Evolutionary conservation across 495 filamentous ascomycete genomes (phyloP), one percentile per base, ranked within the genome.

Genomic region (Penicillium taxi): DNA sequence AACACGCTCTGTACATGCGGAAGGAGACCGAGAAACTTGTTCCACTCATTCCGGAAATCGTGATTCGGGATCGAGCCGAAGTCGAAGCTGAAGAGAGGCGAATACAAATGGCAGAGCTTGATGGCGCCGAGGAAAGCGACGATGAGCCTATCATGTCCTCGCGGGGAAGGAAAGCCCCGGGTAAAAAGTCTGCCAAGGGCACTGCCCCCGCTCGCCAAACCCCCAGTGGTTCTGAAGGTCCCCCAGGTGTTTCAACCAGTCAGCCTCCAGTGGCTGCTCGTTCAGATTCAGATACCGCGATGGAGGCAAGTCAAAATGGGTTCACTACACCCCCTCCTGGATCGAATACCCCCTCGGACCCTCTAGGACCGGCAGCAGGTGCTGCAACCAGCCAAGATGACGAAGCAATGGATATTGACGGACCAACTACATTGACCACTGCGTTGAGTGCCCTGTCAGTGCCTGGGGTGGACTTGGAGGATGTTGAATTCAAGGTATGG

Each of bases 81-180:
- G 88, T 96, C 2, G 91, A 99, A 58, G 91, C 91, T 28, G 93
- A 96, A 56, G 93, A 99, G 57, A 74, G 89, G 32, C 72, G 86
- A 47, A 75, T 84, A 47, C 84, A 90, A 47, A 67, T 81, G 41
- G 74, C 67, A 12, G 75, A 78, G 34, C 82, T 94, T 40, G 85
- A 89, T 12, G 87, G 86, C 38, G 86, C 70, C 1, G 84, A 80
- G 32, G 89, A 95, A 52, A 95, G 88, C 50, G 93, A 96, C 44
- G 91, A 99, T 55, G 93, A 96, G 59, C 91, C 93, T 15, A 94
- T 96, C 57, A 94, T 95, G 84, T 90, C 91, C 26, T 93, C 91
- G 32, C 77, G 93, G 40, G 93, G 91, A 34, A 80, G 93, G 19
- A 94, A 87, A 52, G 86, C 88, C 11, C 86, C 86, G 17, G 79